phyloP scores from a whole-genome alignment of 2,329 filamentous ascomycete genomes.

The Pseudopyrenochaeta lycopersici region DNA sequence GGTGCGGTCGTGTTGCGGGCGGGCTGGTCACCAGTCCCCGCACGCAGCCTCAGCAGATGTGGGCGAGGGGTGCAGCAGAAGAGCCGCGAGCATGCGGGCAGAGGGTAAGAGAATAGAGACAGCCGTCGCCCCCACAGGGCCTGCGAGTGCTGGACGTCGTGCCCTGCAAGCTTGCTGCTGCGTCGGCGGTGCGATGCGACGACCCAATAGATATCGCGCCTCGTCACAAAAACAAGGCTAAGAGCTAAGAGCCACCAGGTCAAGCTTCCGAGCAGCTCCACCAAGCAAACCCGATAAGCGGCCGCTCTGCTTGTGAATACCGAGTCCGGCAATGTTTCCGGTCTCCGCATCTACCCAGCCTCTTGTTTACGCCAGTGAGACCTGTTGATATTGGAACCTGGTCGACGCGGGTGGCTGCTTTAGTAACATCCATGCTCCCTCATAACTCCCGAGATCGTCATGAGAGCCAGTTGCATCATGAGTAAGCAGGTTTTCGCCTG shows the following conservation, averaged over 20 bases:
- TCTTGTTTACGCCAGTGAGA: slow-evolving; percentile 14
- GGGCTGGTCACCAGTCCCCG: slow-evolving; percentile 7
- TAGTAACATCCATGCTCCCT: background rate
- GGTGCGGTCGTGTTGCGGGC: slow-evolving; percentile 3
- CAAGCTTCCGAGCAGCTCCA: slow-evolving; percentile 4
- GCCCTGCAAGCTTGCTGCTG: slow-evolving; percentile 5
- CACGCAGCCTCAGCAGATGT: slow-evolving; percentile 4
- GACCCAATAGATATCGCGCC: slow-evolving; percentile 12
- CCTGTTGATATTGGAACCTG: slow-evolving; percentile 8
- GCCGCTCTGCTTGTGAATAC: background rate
- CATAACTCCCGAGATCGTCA: background rate
- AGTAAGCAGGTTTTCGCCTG: too few species aligned
- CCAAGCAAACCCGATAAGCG: slow-evolving; percentile 15
- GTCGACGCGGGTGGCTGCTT: background rate
- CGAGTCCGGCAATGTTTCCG: background rate
- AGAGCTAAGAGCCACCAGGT: background rate
- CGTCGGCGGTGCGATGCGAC: slow-evolving; percentile 10
- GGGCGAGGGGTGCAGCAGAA: background rate
- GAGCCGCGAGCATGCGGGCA: background rate
- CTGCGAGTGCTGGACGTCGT: slow-evolving; percentile 7
- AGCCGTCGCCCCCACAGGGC: slow-evolving; percentile 8
- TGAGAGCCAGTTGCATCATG: too few species aligned
- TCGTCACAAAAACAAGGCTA: slow-evolving; percentile 4
- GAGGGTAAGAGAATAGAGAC: slow-evolving; percentile 16
- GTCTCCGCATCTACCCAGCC: slow-evolving; percentile 7